Percentiles rank a stretch among this genome's conserved stretches.
phyloP scores from a whole-genome alignment of 1,139 yeast species.

The Eremothecium coryli region DNA sequence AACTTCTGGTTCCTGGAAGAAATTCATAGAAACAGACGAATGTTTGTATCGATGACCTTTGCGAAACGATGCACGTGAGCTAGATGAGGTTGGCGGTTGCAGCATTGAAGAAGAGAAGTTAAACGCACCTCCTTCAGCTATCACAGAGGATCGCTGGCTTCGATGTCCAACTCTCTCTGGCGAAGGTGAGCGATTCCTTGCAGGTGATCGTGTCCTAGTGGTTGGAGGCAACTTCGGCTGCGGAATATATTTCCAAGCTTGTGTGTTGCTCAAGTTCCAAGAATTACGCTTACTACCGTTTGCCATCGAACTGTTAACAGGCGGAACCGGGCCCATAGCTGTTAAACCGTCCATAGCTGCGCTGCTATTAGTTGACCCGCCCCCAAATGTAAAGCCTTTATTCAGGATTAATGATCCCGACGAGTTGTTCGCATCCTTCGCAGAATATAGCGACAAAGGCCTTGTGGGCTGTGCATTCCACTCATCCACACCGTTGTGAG shows the following conservation, averaged over 20 bases:
- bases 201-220: conserved; percentile 34
- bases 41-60: conserved; percentile 94
- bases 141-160: conserved; percentile 16
- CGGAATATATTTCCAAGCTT: conserved; percentile 32
- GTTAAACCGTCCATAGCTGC: too few species aligned
- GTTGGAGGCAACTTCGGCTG: conserved; percentile 33
- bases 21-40: conserved; percentile 92
- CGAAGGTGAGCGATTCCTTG: conserved; percentile 32
- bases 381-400: conserved; percentile 28
- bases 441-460: conserved; percentile 20
- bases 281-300: conserved; percentile 9
- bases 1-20: conserved; percentile 86
- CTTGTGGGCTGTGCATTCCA: neutral
- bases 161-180: conserved; percentile 33
- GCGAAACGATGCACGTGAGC: conserved; percentile 44
- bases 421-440: conserved; percentile 25
- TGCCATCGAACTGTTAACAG: too few species aligned
- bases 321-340: too few species aligned
- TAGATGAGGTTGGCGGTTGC: conserved; percentile 23
- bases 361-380: neutral
- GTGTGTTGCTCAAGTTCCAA: conserved; percentile 11
- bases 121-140: conserved; percentile 36
- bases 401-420: conserved; percentile 30
- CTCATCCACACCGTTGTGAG: conserved; percentile 4
- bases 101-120: conserved; percentile 41